Base-by-base conservation (phyloP, 139 green algal genomes). In the Nannochloris sp. region DNA sequence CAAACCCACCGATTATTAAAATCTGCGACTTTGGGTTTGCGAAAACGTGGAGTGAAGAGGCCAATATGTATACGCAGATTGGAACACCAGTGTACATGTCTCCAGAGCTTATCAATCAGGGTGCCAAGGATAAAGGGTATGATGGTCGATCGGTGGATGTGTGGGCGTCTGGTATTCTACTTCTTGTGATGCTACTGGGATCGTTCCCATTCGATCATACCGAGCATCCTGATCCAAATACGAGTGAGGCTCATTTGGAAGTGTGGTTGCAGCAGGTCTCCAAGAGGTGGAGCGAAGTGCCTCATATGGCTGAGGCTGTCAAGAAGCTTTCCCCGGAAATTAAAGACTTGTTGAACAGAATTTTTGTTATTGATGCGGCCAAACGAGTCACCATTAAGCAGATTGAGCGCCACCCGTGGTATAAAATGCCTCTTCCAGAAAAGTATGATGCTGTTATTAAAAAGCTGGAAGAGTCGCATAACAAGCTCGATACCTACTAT, bases 131-230 rank as follows among this genome's bases (percentile, higher is more conserved):
- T 37, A 30, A 55, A 17, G 79, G 77, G 3, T 90, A 87, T 63
- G 77, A 85, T 28, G 83, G 77, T 31, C 65, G 66, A 26, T 74
- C 63, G 9, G 84, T 85, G 28, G 85, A 91, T 49, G 75, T 92
- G 28, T 92, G 85, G 85, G 84, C 84, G n/a, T 64, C 44, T 17
- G 85, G 85, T 37, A 82, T 92, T 16, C 62, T 92, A 58, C 71
- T 92, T n/a, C 84, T 90, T 23, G 84, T 87, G 10, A 90, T 91
- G 88, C 85, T 95, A 60, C 75, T 91, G 9, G 88, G 80, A 12
- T 71, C 71, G n/a, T 87, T 85, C 59, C 80, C 80, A 26, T 87
- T 84, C 59, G 80, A 87, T 30, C 72, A 85, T 65, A 82, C 67
- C 1, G 72, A 86, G 60, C 72, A 87, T 55, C 76, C 77, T 2